Evolutionary conservation across 768 basidiomycete genomes (phyloP).

Genomic region (Lactifluus volemus): DNA sequence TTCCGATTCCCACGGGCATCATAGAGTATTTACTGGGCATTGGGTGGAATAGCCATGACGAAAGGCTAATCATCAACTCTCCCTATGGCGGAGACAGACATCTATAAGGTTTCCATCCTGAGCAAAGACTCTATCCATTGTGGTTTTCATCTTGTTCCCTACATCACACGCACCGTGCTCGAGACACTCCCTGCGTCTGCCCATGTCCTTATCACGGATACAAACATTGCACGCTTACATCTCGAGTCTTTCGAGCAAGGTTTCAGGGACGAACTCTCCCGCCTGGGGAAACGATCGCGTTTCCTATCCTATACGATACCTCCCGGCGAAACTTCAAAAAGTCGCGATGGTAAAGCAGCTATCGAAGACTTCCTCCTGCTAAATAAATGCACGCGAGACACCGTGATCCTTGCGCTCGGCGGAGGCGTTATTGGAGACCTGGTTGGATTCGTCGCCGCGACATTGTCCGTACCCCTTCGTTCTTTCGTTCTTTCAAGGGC

Average conservation of each 20-base stretch:
- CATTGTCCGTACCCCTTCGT: constrained; percentile 58
- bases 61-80: background rate
- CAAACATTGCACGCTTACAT: constrained; percentile 77
- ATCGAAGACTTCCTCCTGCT: constrained; percentile 90
- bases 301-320: constrained; percentile 73
- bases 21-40: constrained; percentile 3
- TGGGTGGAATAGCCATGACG: background rate
- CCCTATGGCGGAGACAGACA: constrained; percentile 23
- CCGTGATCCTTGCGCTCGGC: constrained; percentile 86
- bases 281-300: constrained; percentile 33
- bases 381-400: constrained; percentile 86
- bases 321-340: constrained; percentile 92
- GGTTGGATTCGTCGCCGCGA: constrained; percentile 93
- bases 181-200: constrained; percentile 65
- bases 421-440: constrained; percentile 98
- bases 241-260: constrained; percentile 57
- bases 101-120: constrained; percentile 39
- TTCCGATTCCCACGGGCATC: constrained; percentile 13
- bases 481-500: background rate
- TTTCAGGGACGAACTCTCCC: constrained; percentile 41
- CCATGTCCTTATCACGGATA: constrained; percentile 91
- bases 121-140: constrained; percentile 41
- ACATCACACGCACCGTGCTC: constrained; percentile 73
- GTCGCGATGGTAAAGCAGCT: constrained; percentile 80
- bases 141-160: constrained; percentile 41